Conservation (phyloP, 805 yeast species). For the Nakazawaea anatomiae region DNA sequence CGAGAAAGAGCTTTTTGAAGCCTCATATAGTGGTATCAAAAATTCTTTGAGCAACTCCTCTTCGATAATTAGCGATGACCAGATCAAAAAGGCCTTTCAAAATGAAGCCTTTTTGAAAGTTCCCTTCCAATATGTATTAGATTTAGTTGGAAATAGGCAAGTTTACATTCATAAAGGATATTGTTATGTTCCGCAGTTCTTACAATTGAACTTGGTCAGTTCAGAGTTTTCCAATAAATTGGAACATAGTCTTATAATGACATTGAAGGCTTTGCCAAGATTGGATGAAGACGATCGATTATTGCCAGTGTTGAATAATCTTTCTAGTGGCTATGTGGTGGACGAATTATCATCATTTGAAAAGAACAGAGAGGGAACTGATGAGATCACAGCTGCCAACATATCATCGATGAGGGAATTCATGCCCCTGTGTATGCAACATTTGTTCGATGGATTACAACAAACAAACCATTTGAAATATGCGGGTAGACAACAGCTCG, state of each 20-base stretch:
- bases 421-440: conserved; percentile 78
- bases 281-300: conserved; percentile 90
- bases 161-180: conserved; percentile 63
- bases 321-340: conserved; percentile 66
- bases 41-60: conserved; percentile 25
- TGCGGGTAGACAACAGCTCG: conserved; percentile 79
- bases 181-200: conserved; percentile 81
- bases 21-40: conserved; percentile 42
- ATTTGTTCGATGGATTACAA: conserved; percentile 57
- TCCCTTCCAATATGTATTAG: conserved; percentile 82
- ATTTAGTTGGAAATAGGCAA: conserved; percentile 65
- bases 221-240: conserved; percentile 60
- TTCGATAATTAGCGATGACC: conserved; percentile 38
- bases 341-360: conserved; percentile 29
- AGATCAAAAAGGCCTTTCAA: conserved; percentile 42
- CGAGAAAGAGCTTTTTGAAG: conserved; percentile 44
- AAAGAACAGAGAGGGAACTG: conserved; percentile 3
- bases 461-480: conserved; percentile 70
- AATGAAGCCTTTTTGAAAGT: conserved; percentile 72
- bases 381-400: conserved; percentile 54
- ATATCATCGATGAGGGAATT: conserved; percentile 53
- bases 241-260: conserved; percentile 45
- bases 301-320: conserved; percentile 74
- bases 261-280: conserved; percentile 75
- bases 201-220: conserved; percentile 66